A percentile compares a stretch with the other conserved stretches of the same genome.
Evolutionary conservation across 306 rosid genomes (phyloP).

Genomic region (Dryas octopetala): DNA sequence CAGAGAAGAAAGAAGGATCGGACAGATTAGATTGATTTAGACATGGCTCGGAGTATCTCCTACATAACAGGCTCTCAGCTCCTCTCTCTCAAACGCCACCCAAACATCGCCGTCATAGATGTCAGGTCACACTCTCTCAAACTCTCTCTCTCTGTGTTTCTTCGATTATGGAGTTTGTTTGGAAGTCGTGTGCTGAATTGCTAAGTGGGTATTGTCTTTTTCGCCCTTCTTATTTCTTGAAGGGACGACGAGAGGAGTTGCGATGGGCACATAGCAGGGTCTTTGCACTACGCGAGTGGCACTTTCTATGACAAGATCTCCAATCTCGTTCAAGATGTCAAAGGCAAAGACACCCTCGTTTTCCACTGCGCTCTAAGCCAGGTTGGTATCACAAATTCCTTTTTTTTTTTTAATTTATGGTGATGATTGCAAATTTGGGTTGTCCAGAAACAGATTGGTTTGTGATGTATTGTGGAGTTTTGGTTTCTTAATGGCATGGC

Average conservation of each 20-base stretch:
- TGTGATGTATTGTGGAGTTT: not conserved
- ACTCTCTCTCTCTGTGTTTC: not conserved
- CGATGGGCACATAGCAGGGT: slow-evolving; percentile 78
- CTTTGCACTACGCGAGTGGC: slow-evolving; percentile 68
- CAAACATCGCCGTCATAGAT: slow-evolving; percentile 63
- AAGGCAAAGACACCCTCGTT: slow-evolving; percentile 82
- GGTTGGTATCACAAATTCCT: slow-evolving; percentile 25
- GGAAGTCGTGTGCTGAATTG: not conserved
- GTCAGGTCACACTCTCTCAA: slow-evolving; percentile 38
- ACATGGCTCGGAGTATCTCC: slow-evolving; percentile 57
- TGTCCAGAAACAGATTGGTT: not conserved
- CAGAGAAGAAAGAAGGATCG: not conserved
- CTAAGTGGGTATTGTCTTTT: not conserved
- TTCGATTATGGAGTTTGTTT: not conserved
- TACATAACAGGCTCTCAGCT: slow-evolving; percentile 69
- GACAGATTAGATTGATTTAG: not conserved
- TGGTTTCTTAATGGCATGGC: not conserved
- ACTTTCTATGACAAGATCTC: slow-evolving; percentile 59
- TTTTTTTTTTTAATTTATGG: not conserved
- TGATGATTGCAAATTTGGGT: not conserved
- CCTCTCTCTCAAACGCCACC: slow-evolving; percentile 52
- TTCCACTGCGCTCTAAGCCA: slow-evolving; percentile 89
- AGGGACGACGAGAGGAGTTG: slow-evolving; percentile 75
- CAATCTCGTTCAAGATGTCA: slow-evolving; percentile 55
- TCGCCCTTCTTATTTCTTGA: not conserved